Evolutionary conservation across 2,329 filamentous ascomycete species (phyloP).

Genomic region (Cryphonectria naterciae): DNA sequence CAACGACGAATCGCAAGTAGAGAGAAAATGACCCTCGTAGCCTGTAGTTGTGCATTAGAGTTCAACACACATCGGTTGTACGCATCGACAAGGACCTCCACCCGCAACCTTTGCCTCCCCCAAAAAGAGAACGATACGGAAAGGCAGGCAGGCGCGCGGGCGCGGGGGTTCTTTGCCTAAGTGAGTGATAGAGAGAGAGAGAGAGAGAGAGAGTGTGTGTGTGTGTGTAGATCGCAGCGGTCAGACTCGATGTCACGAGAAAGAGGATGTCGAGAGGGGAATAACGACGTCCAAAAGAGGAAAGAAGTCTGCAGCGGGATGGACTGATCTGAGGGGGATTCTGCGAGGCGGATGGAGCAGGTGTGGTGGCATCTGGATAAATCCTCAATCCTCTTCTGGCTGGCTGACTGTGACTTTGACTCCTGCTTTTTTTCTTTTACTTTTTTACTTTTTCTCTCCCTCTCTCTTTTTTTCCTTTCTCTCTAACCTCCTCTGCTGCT

Average conservation of each 20-base stretch:
- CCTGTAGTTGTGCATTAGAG: not conserved
- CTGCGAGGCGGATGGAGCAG: conserved; percentile 9
- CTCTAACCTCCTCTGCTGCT: not conserved
- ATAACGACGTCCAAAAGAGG: conserved; percentile 1
- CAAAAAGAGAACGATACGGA: not conserved
- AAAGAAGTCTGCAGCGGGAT: not conserved
- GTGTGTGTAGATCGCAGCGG: not conserved
- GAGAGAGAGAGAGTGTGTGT: not conserved
- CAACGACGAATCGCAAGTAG: not conserved
- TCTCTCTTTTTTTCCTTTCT: not conserved
- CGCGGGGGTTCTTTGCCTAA: not conserved
- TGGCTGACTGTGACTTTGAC: not conserved
- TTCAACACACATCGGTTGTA: not conserved
- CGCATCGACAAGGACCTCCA: not conserved
- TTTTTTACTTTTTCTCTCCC: not conserved
- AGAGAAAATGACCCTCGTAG: not conserved
- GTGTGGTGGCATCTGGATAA: conserved; percentile 18
- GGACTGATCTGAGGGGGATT: not conserved
- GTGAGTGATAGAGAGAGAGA: too few relatives aligned
- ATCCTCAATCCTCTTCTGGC: conserved; percentile 16
- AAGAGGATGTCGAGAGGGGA: not conserved
- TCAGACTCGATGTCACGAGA: not conserved
- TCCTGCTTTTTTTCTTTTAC: not conserved
- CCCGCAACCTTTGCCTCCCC: not conserved
- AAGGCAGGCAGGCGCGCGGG: not conserved